These are phyloP conservation scores for Fomitiporia mediterranea DNA, from an alignment of 1,284 basidiomycete genomes.

Conservation along the genomic window DNA sequence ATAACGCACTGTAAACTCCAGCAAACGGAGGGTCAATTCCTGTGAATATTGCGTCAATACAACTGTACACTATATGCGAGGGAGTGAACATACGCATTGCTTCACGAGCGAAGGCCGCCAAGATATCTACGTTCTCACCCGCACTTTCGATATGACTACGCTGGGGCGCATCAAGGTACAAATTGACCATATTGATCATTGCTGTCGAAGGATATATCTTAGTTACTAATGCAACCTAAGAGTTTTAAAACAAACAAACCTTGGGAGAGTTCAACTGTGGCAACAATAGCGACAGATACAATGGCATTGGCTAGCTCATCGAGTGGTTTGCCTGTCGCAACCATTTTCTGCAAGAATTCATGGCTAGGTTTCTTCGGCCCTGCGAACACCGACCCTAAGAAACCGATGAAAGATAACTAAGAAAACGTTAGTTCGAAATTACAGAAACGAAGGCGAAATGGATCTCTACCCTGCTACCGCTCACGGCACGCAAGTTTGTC, in stretches of 20 bases:
- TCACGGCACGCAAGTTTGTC: conserved; percentile 31
- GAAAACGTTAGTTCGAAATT: neutral
- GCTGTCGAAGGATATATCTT: conserved; percentile 34
- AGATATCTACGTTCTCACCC: conserved; percentile 34
- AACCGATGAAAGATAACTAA: conserved; percentile 45
- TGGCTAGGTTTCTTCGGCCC: conserved; percentile 44
- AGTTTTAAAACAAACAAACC: conserved; percentile 35
- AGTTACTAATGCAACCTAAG: conserved; percentile 6
- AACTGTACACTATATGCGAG: neutral
- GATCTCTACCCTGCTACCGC: conserved; percentile 23
- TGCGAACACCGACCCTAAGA: conserved; percentile 45
- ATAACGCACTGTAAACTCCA: conserved; percentile 44
- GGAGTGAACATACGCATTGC: conserved; percentile 40
- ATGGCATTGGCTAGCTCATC: conserved; percentile 65
- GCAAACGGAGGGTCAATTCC: conserved; percentile 48
- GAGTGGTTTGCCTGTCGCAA: conserved; percentile 46
- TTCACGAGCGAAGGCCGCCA: conserved; percentile 56
- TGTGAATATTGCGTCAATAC: conserved; percentile 24
- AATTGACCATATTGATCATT: conserved; percentile 50
- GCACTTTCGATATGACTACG: conserved; percentile 31
- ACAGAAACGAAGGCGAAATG: neutral
- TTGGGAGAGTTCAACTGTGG: conserved; percentile 64
- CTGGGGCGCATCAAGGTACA: conserved; percentile 48
- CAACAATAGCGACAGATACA: conserved; percentile 64
- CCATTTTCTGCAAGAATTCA: conserved; percentile 52